These are phyloP conservation scores for Tetradesmus lagerheimii DNA, from an alignment of 139 green algal species.

Conservation along the genomic window DNA sequence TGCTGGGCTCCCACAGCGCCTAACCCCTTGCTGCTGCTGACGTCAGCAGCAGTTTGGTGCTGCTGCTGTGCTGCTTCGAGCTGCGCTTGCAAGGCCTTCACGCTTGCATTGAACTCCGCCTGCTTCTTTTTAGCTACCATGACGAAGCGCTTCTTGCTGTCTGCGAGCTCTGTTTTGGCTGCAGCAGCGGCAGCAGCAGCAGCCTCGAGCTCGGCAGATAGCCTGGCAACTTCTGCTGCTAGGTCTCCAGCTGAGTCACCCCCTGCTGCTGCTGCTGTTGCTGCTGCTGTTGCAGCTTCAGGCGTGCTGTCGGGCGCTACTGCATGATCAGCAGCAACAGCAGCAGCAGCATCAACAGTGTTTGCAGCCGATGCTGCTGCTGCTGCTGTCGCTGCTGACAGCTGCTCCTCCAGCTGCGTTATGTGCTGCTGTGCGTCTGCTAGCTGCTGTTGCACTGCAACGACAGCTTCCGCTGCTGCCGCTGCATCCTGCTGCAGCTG, in stretches of 20 bases:
- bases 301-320: no score
- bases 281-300: not conserved
- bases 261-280: constrained; percentile 20
- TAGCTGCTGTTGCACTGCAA: not conserved
- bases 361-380: not conserved
- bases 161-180: constrained; percentile 16
- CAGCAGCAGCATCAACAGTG: not conserved
- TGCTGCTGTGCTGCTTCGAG: constrained; percentile 34
- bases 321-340: not conserved
- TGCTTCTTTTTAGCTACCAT: constrained; percentile 39
- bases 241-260: not conserved
- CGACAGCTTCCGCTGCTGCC: not conserved
- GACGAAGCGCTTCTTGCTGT: constrained; percentile 20
- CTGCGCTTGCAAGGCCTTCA: constrained; percentile 24
- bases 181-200: constrained; percentile 13
- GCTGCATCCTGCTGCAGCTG: not conserved
- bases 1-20: not conserved
- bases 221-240: not conserved
- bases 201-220: not conserved
- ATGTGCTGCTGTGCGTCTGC: not conserved
- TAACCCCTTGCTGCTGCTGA: no score
- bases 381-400: constrained; percentile 19
- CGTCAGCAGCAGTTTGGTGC: not conserved
- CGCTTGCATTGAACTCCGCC: not conserved
- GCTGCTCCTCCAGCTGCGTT: not conserved